Evolutionary conservation across 1,284 basidiomycete species (phyloP).

Genomic region (Waitea zeae): DNA sequence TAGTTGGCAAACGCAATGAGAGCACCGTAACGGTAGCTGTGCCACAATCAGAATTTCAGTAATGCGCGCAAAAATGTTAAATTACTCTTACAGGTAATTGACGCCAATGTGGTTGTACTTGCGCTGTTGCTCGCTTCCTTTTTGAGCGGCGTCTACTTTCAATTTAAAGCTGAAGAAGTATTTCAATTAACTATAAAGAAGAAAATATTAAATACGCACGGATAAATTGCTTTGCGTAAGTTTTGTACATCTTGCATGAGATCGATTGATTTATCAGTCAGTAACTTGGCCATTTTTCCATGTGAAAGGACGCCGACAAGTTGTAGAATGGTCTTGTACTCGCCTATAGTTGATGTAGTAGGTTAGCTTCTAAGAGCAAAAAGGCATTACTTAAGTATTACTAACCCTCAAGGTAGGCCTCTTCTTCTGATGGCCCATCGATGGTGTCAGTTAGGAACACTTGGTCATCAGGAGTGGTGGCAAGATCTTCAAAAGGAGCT

Average conservation of each 20-base stretch:
- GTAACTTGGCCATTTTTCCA: conserved; percentile 83
- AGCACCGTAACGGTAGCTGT: conserved; percentile 73
- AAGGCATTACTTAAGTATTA: too few species aligned
- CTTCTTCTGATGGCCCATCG: conserved; percentile 69
- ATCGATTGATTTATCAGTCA: conserved; percentile 83
- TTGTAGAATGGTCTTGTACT: conserved; percentile 94
- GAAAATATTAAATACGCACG: conserved; percentile 28
- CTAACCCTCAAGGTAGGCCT: conserved; percentile 81
- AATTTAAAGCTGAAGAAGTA: conserved; percentile 66
- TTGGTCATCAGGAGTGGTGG: too few species aligned
- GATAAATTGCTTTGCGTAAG: conserved; percentile 80
- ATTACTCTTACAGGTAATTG: conserved; percentile 59
- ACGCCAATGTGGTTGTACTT: conserved; percentile 62
- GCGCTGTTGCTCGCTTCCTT: conserved; percentile 58
- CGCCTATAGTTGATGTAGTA: too few species aligned
- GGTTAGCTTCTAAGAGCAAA: too few species aligned
- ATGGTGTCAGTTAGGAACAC: too few species aligned
- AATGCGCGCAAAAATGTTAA: conserved; percentile 8
- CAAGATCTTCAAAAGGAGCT: too few species aligned
- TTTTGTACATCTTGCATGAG: conserved; percentile 92
- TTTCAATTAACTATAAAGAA: too few species aligned
- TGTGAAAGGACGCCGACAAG: conserved; percentile 81
- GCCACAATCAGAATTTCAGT: conserved; percentile 5
- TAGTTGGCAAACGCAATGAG: conserved; percentile 95
- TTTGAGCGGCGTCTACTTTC: conserved; percentile 71